Evolutionary conservation across 2,329 filamentous ascomycete genomes (phyloP), one percentile per base, ranked within the genome.

Genomic region (Diaporthe destruens): DNA sequence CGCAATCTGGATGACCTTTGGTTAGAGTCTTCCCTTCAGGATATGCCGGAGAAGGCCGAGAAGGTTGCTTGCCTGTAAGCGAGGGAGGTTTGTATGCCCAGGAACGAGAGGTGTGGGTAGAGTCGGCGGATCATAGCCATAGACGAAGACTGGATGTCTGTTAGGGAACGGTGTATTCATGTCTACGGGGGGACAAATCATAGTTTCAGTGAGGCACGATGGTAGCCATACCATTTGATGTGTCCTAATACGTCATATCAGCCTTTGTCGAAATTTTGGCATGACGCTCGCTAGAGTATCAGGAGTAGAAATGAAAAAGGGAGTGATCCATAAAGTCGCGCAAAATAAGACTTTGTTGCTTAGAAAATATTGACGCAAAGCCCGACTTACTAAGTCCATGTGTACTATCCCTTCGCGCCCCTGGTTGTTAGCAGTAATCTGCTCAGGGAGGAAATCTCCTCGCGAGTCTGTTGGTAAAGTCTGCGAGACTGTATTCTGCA

Each of bases 391-490:
- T 2, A 72, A n/a, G n/a, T 69, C 71, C 5, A 44, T 25, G 14
- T 72, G 71, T 18, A 63, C 71, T 36, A 72, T 36, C 1, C 25
- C 47, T 1, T 47, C n/a, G 2, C 49, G 20, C 6, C 42, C 42
- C 16, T 29, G 25, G 29, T 63, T 63, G 18, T 11, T 20, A 23
- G 29, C 9, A 20, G 18, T 63, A 5, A 63, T 42, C 2, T 18
- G 5, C 6, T 63, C 59, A 23, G 59, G 59, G 29, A 63, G 59
- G 20, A 34, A n/a, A 16, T 12, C 20, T 11, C 59, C 42, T 34
- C 32, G 18, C 1, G 12, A 3, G 18, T 20, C 1, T 49, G n/a
- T 1, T 23, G 42, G 59, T 23, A 49, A 6, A 6, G 25, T 34
- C 18, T 25, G n/a, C 6, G 8, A 12, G 7, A 18, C 7, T 8